Evolutionary conservation across 495 filamentous ascomycete species (phyloP).

Genomic region (Podospora pseudocomata): DNA sequence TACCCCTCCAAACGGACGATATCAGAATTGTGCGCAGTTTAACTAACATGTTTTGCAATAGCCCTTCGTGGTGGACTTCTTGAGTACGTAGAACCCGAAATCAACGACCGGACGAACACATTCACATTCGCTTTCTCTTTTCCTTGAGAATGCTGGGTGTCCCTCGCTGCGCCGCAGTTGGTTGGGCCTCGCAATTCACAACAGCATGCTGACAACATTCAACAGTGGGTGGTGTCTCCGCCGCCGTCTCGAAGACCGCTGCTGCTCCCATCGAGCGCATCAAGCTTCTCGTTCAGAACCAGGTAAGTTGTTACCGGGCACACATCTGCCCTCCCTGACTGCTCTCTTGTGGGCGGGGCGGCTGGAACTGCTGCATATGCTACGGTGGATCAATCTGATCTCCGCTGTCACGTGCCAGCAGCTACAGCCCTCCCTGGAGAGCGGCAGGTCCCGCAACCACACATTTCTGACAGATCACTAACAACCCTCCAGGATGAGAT

Average conservation of each 20-base stretch:
- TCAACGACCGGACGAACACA: not conserved
- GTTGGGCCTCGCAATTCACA: not conserved
- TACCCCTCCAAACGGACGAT: not conserved
- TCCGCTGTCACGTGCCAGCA: conserved; percentile 22
- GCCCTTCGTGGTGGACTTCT: conserved; percentile 85
- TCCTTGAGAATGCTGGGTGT: conserved; percentile 20
- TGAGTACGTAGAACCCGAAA: conserved; percentile 70
- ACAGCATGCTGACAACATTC: conserved; percentile 30
- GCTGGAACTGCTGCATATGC: conserved; percentile 1
- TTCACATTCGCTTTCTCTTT: not conserved
- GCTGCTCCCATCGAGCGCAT: conserved; percentile 99
- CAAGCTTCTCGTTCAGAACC: conserved; percentile 99
- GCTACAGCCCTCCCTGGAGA: not conserved
- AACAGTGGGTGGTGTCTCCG: conserved; percentile 98
- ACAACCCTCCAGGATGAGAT: conserved; percentile 84
- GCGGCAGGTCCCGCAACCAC: not conserved
- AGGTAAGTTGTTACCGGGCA: conserved; percentile 59
- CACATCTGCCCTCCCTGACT: not conserved
- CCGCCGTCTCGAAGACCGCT: conserved; percentile 99
- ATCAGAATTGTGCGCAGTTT: not conserved
- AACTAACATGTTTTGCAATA: conserved; percentile 34
- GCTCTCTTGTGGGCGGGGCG: not conserved
- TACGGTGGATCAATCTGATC: not conserved
- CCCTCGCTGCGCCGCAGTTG: conserved; percentile 42
- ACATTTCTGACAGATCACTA: conserved; percentile 7